phyloP scores from a whole-genome alignment of 2,329 filamentous ascomycete species.

The Thelonectria olida region DNA sequence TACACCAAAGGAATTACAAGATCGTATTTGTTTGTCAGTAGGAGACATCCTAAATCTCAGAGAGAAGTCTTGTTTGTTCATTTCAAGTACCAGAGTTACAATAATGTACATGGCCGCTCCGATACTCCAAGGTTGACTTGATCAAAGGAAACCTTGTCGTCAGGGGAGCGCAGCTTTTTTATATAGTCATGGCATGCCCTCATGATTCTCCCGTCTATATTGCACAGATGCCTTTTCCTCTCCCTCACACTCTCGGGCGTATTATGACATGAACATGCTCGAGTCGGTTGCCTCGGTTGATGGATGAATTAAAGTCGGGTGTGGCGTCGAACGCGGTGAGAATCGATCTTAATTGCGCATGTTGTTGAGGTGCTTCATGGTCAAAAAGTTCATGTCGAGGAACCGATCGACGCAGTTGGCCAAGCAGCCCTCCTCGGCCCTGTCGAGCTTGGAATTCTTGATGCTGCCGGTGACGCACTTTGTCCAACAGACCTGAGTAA shows the following conservation, averaged over 20 bases:
- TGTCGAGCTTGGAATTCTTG: constrained; percentile 76
- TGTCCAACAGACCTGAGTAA: constrained; percentile 86
- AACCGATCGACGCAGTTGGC: constrained; percentile 94
- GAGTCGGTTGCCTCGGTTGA: background rate
- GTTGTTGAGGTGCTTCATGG: constrained; percentile 84
- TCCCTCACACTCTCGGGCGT: background rate
- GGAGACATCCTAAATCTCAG: background rate
- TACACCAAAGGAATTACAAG: too few relatives aligned
- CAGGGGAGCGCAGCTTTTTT: background rate
- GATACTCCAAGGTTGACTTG: background rate
- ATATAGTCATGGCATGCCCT: background rate
- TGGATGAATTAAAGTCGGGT: background rate
- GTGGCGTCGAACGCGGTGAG: background rate
- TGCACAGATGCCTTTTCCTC: background rate
- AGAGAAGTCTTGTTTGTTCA: background rate
- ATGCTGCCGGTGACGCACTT: constrained; percentile 87
- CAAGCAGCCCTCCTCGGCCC: constrained; percentile 82
- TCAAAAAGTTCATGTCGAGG: constrained; percentile 85
- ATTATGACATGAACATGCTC: background rate
- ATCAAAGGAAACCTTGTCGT: background rate
- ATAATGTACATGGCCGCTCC: constrained; percentile 11
- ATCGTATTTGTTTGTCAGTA: background rate
- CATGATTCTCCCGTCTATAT: background rate
- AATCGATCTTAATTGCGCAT: constrained; percentile 49
- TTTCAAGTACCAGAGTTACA: background rate